Base-by-base conservation (phyloP, 1,284 basidiomycete genomes). In the Gastroboletus turbinatus region DNA sequence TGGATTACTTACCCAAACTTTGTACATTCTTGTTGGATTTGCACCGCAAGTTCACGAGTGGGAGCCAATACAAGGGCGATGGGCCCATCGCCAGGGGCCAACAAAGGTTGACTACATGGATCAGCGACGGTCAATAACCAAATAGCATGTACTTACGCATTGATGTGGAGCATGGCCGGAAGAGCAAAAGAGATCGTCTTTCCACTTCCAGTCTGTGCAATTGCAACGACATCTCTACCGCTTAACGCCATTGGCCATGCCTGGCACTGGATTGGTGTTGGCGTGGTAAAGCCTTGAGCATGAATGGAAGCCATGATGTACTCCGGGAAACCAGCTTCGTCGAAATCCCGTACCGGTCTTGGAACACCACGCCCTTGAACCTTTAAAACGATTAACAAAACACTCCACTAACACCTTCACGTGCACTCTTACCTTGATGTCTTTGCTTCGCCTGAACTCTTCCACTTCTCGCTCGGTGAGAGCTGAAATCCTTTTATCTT, bases 111-210 rank as follows among this genome's bases (percentile, higher is more conserved):
- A 52, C 90, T 92, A 25, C 27, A 50, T 4, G 6, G 4, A 50
- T 67, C 5, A 70, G 55, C 5, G 2, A 35, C 45, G 45, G 45
- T 23, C 9, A 6, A 50, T n/a, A 21, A 32, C 4, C 0, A 5
- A 14, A 7, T 21, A 39, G 33, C n/a, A 4, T 19, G 8, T 32
- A 77, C 90, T 66, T 70, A 92, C 85, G 96, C 96, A 82, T 98
- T 99, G 80, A 99, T 98, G 77, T 99, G 96, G 39, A 99, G 82
- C 95, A 99, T 99, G 56, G 96, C 95, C 51, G 96, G 96, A 47
- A 99, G 86, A 55, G 97, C 96, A 72, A 99, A 99, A 17, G 96
- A 90, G 61, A 99, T 98, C 29, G 96, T 99, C 80, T 99, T 97
- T 59, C 95, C 95, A 70, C 92, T 95, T 64, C 95, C 95, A 23